Evolutionary conservation across 2,329 filamentous ascomycete species (phyloP), one percentile per base, ranked within the genome.

Genomic region (Cadophora luteo-olivacea): DNA sequence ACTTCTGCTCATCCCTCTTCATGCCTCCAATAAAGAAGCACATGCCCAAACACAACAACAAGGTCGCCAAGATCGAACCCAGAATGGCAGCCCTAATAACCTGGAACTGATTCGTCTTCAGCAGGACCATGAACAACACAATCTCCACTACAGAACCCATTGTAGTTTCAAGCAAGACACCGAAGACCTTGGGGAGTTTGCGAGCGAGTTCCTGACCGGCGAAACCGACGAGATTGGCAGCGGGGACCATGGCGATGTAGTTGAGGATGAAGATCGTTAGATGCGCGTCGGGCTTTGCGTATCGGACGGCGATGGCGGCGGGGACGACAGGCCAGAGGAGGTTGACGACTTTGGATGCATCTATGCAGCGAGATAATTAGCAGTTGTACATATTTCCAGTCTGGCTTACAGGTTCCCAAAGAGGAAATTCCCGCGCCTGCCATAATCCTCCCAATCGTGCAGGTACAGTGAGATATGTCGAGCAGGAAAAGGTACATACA

Each of bases 31-130:
- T 86, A 70, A 95, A 88, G 82, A 97, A 97, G 78, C 92, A 96
- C 64, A 90, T 76, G 0, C 93, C 93, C 38, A 97, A 80, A 74
- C 93, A 97, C 0, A 97, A 83, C 57, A 97, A 81, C 81, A 96
- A 85, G 45, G 93, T 97, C n/a, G 93, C 92, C 38, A 97, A 79
- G 51, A 97, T 91, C 0, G 92, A 95, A 41, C 93, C 93, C 0
- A 97, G 81, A 64, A 97, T 94, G 25, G 93, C 93, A 64, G 92
- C 92, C 76, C 92, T 88, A 74, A 96, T 92, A 73, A 96, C 91
- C 22, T 85, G 84, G 69, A 90, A 89, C 78, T 82, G 79, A 64
- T 83, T 71, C 2, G 82, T 79, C 8, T 77, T 78, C 4, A 96
- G 84, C 52, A 97, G 81, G 1, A 94, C 87, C 83, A 95, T 91